Evolutionary conservation across 2,329 filamentous ascomycete species (phyloP).

Genomic region (Nemania sp.): DNA sequence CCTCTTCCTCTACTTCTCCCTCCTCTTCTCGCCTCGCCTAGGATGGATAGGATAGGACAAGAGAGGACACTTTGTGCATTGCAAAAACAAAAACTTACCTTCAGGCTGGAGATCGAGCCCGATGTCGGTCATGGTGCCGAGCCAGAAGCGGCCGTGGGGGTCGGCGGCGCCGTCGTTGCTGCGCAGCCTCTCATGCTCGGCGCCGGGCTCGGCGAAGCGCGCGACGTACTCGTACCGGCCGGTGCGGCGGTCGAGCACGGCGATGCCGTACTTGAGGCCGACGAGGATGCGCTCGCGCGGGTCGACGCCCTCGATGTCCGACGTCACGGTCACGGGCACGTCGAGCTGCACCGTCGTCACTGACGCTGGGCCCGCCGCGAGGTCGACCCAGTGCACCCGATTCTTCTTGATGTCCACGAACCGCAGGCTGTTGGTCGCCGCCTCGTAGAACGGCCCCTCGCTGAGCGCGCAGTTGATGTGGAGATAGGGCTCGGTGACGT

Average conservation of each 20-base stretch:
- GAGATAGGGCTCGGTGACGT: slow-evolving; percentile 59
- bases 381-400: slow-evolving; percentile 72
- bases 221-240: slow-evolving; percentile 59
- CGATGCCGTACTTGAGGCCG: slow-evolving; percentile 80
- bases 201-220: slow-evolving; percentile 51
- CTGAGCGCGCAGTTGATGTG: slow-evolving; percentile 68
- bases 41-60: too few species aligned
- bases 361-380: slow-evolving; percentile 65
- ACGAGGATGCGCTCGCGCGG: slow-evolving; percentile 70
- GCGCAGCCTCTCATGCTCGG: slow-evolving; percentile 55
- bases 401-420: slow-evolving; percentile 84
- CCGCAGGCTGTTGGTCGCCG: slow-evolving; percentile 66
- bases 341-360: slow-evolving; percentile 64
- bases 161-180: slow-evolving; percentile 86
- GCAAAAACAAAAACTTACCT: too few species aligned
- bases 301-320: slow-evolving; percentile 73
- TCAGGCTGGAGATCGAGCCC: slow-evolving; percentile 61
- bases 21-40: neutral
- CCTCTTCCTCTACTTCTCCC: too few species aligned
- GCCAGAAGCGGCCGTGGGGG: slow-evolving; percentile 79
- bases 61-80: too few species aligned
- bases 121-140: slow-evolving; percentile 84
- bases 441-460: slow-evolving; percentile 77
- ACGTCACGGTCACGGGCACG: slow-evolving; percentile 68
- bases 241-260: slow-evolving; percentile 70